A percentile compares a stretch with the other conserved stretches of the same genome.
phyloP scores from a whole-genome alignment of 192 early-diverging fungal species.

The Entomortierella parvispora region DNA sequence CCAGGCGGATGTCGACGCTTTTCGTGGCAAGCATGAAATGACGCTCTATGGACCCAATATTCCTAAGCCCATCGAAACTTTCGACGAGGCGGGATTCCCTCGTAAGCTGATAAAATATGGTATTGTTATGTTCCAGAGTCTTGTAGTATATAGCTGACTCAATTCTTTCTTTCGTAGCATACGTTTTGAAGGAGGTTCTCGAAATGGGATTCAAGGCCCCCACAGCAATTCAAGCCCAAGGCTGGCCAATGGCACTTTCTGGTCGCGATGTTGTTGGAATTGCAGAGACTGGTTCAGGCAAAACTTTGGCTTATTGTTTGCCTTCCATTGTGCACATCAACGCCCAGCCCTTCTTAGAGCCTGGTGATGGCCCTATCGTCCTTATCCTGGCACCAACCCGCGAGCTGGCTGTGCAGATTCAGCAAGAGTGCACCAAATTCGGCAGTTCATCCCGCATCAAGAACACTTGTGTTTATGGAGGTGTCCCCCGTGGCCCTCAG shows the following conservation, averaged over 20 bases:
- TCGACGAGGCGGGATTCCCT: slow-evolving; percentile 94
- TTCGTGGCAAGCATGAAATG: slow-evolving; percentile 83
- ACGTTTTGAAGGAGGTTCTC: slow-evolving; percentile 89
- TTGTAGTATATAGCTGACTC: not conserved
- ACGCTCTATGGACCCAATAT: slow-evolving; percentile 84
- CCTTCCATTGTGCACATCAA: slow-evolving; percentile 99
- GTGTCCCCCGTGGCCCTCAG: slow-evolving; percentile 91
- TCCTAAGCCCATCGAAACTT: slow-evolving; percentile 89
- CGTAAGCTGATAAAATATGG: slow-evolving; percentile 32
- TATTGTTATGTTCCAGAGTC: not conserved
- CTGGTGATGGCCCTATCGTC: slow-evolving; percentile 96
- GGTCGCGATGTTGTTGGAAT: slow-evolving; percentile 95
- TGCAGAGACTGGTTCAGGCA: slow-evolving; percentile 91
- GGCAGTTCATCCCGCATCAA: slow-evolving; percentile 89
- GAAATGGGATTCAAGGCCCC: slow-evolving; percentile 88
- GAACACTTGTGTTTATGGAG: slow-evolving; percentile 96
- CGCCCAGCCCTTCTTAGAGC: slow-evolving; percentile 91
- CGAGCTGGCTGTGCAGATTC: slow-evolving; percentile 97
- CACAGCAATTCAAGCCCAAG: slow-evolving; percentile 96
- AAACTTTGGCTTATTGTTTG: slow-evolving; percentile 93
- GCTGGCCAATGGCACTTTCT: slow-evolving; percentile 98
- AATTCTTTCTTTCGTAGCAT: slow-evolving; percentile 53
- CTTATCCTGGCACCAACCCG: slow-evolving; percentile 96
- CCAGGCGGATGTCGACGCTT: slow-evolving; percentile 79
- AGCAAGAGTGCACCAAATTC: slow-evolving; percentile 94